Evolutionary conservation across 1,284 basidiomycete genomes (phyloP).

Genomic region (Trichosporon sp.): DNA sequence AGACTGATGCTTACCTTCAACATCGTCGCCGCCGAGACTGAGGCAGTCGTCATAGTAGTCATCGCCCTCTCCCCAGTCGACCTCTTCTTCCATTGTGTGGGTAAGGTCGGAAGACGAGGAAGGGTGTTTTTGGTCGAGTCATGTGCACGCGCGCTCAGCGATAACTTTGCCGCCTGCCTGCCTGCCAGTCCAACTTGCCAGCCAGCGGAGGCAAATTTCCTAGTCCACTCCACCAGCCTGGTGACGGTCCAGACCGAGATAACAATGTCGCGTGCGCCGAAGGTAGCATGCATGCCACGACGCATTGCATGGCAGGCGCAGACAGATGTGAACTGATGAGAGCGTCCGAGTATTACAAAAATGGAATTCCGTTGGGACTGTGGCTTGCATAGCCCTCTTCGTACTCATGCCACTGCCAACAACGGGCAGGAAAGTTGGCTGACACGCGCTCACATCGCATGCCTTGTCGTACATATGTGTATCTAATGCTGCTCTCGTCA

Average conservation of each 20-base stretch:
- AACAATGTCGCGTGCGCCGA: neutral
- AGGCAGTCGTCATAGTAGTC: neutral
- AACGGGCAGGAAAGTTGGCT: too few relatives aligned
- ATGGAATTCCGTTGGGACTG: too few relatives aligned
- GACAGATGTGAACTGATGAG: too few relatives aligned
- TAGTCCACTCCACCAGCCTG: neutral
- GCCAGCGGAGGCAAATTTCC: neutral
- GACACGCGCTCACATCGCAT: too few relatives aligned
- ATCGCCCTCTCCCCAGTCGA: neutral
- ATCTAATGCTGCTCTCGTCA: neutral
- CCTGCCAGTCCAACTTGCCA: neutral
- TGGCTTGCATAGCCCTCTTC: too few relatives aligned
- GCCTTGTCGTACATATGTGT: too few relatives aligned
- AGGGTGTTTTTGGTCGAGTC: neutral
- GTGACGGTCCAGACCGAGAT: neutral
- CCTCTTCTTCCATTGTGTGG: conserved; percentile 1
- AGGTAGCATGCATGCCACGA: neutral
- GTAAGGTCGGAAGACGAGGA: neutral
- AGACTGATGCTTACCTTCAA: neutral
- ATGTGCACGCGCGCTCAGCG: neutral
- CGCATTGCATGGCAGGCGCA: neutral
- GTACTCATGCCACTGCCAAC: too few relatives aligned
- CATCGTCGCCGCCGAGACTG: neutral
- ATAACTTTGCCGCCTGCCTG: conserved; percentile 4
- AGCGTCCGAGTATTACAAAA: too few relatives aligned